Conservation (phyloP, 805 yeast species). For the Starmerella apis region DNA sequence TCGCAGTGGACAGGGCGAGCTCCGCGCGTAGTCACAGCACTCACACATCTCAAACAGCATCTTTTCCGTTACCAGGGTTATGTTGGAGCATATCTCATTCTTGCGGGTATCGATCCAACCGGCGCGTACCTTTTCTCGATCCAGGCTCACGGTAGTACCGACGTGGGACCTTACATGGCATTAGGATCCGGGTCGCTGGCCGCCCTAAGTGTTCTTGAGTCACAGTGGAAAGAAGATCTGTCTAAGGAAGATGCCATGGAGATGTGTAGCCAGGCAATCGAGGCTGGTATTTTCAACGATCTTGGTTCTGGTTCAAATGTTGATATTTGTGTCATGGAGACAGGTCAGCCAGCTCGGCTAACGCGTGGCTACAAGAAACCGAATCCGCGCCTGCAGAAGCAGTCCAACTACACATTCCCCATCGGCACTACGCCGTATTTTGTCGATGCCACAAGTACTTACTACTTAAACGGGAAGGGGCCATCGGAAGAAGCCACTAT, state of each 20-base stretch:
- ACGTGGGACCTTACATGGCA: slow-evolving; percentile 84
- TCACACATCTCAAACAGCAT: slow-evolving; percentile 90
- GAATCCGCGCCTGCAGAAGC: slow-evolving; percentile 73
- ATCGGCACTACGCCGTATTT: slow-evolving; percentile 88
- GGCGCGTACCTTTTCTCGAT: slow-evolving; percentile 88
- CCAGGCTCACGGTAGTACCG: slow-evolving; percentile 97
- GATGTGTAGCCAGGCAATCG: slow-evolving; percentile 83
- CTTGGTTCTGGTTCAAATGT: slow-evolving; percentile 98
- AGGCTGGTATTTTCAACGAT: slow-evolving; percentile 98
- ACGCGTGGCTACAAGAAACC: slow-evolving; percentile 85
- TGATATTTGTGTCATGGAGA: slow-evolving; percentile 93
- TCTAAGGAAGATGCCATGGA: slow-evolving; percentile 83
- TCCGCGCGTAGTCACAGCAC: slow-evolving; percentile 88
- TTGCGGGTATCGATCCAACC: slow-evolving; percentile 96
- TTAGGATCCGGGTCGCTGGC: slow-evolving; percentile 96
- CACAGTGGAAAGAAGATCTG: slow-evolving; percentile 70
- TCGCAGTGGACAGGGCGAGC: slow-evolving; percentile 69
- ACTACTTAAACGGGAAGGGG: slow-evolving; percentile 31
- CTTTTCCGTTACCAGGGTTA: slow-evolving; percentile 95
- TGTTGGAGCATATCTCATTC: slow-evolving; percentile 91
- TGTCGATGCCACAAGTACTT: slow-evolving; percentile 50
- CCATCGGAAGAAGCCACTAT: slow-evolving; percentile 51
- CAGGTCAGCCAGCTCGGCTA: slow-evolving; percentile 63
- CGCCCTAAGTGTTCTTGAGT: slow-evolving; percentile 94
- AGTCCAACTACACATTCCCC: slow-evolving; percentile 70